Conservation (phyloP, 2,329 filamentous ascomycete species). For the Westerdykella sp. region DNA sequence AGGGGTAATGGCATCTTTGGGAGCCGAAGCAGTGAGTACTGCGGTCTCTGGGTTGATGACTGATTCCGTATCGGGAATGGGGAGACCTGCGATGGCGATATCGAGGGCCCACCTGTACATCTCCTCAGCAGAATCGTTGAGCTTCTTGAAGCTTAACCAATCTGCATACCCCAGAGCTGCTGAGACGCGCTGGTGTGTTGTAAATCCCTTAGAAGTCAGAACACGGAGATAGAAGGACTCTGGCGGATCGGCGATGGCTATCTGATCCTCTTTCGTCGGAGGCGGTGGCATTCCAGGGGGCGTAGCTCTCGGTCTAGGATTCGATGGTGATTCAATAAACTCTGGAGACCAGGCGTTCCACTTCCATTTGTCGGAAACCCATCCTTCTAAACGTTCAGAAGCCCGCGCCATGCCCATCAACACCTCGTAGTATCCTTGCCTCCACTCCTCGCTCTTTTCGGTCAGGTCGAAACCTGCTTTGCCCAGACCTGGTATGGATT, state of each 20-base stretch:
- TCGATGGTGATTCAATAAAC: slow-evolving; percentile 74
- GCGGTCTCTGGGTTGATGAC: slow-evolving; percentile 58
- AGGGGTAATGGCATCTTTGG: slow-evolving; percentile 50
- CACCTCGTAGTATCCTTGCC: slow-evolving; percentile 75
- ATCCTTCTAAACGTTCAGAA: slow-evolving; percentile 76
- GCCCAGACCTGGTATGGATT: slow-evolving; percentile 37
- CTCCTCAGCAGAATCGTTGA: slow-evolving; percentile 58
- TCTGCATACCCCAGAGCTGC: slow-evolving; percentile 78
- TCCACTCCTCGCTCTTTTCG: slow-evolving; percentile 74
- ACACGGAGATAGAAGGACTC: slow-evolving; percentile 77
- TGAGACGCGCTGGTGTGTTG: slow-evolving; percentile 69
- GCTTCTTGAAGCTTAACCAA: slow-evolving; percentile 73
- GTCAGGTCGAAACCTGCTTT: slow-evolving; percentile 61
- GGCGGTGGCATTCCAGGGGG: slow-evolving; percentile 58
- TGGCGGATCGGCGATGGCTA: slow-evolving; percentile 58
- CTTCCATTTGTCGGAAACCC: slow-evolving; percentile 59
- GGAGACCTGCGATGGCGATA: slow-evolving; percentile 57
- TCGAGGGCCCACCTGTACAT: slow-evolving; percentile 72
- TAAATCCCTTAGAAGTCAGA: slow-evolving; percentile 73
- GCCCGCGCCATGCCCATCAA: slow-evolving; percentile 71
- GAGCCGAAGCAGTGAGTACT: slow-evolving; percentile 52
- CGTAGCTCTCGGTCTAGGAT: slow-evolving; percentile 70
- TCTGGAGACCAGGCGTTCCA: slow-evolving; percentile 64
- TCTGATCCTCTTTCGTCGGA: slow-evolving; percentile 70
- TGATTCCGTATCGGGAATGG: slow-evolving; percentile 35